Evolutionary conservation across 2,329 filamentous ascomycete species (phyloP), one percentile per base, ranked within the genome.

Genomic region (Pseudophaeomoniella oleicola): DNA sequence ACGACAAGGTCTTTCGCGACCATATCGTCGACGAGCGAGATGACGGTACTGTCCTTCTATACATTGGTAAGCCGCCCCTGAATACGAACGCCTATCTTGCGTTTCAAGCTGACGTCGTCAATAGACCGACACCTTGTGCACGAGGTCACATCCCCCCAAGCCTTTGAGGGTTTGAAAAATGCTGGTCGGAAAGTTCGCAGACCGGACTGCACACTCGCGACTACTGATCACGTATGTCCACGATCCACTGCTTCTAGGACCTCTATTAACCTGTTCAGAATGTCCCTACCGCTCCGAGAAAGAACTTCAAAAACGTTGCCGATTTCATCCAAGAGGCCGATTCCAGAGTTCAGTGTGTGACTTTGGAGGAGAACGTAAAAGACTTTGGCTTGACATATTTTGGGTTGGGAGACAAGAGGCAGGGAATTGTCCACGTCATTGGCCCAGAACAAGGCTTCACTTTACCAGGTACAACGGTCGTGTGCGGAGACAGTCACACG

Each of bases 121-220:
- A 27, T 27, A 87, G 85, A 93, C 64, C 75, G 90, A 59, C 90
- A 98, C 69, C 72, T 98, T 44, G 87, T 96, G 43, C 90, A 98
- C 59, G 90, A 98, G 69, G 90, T 98, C 57, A 98, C 90, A 50
- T 94, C 88, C 51, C 90, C 90, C 78, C 90, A 96, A 84, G 90
- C 90, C 34, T 98, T 96, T 52, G 90, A 98, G 59, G 88, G 88
- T 36, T 74, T 96, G 37, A 81, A 80, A 58, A 94, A 93, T 60
- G 87, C 90, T 35, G 76, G 76, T 46, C 79, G 90, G 44, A 75
- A 78, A 60, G 87, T 98, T 44, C 79, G 90, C 62, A 74, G 90
- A 64, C 87, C 88, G 41, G 90, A 98, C 63, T 94, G 88, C 71
- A 96, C 90, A 48, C 73, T 98, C 42, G 88, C 84, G 39, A 98